Evolutionary conservation across 2,329 filamentous ascomycete species (phyloP).

Genomic region (Mycogone perniciosa): DNA sequence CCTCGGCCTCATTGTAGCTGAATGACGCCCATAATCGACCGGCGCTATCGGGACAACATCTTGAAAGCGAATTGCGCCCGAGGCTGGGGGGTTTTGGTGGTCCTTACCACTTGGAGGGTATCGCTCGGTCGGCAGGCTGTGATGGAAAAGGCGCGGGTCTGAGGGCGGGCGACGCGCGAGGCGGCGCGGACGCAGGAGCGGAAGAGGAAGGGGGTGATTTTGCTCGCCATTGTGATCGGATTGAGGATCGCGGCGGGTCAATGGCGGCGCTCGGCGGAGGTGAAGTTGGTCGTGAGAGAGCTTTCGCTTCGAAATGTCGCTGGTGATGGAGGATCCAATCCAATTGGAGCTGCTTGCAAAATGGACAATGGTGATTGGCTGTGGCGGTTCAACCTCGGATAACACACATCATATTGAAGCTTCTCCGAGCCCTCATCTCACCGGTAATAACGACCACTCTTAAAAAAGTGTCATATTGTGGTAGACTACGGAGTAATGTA

Average conservation of each 20-base stretch:
- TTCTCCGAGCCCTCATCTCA: background rate
- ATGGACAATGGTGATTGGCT: slow-evolving; percentile 19
- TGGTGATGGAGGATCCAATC: slow-evolving; percentile 37
- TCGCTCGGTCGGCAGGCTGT: slow-evolving; percentile 66
- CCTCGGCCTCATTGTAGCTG: background rate
- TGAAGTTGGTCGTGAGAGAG: slow-evolving; percentile 19
- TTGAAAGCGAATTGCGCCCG: background rate
- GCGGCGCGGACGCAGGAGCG: slow-evolving; percentile 61
- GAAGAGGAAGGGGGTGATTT: slow-evolving; percentile 67
- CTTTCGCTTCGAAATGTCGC: slow-evolving; percentile 30
- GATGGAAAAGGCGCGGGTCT: slow-evolving; percentile 66
- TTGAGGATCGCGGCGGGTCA: slow-evolving; percentile 11
- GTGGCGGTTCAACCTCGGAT: slow-evolving; percentile 16
- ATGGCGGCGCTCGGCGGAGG: slow-evolving; percentile 15
- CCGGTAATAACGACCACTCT: too few species aligned
- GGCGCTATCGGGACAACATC: background rate
- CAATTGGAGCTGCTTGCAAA: slow-evolving; percentile 19
- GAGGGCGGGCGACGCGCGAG: slow-evolving; percentile 56
- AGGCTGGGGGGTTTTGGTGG: background rate
- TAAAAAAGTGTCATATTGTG: too few species aligned
- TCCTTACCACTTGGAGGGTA: slow-evolving; percentile 58
- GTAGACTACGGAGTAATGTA: too few species aligned
- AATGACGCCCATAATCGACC: too few species aligned
- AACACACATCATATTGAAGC: background rate
- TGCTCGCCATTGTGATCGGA: slow-evolving; percentile 65